Percentiles rank a stretch among this genome's conserved stretches.
phyloP scores from a whole-genome alignment of 352 stramenopile species.

The Pythium insidiosum region DNA sequence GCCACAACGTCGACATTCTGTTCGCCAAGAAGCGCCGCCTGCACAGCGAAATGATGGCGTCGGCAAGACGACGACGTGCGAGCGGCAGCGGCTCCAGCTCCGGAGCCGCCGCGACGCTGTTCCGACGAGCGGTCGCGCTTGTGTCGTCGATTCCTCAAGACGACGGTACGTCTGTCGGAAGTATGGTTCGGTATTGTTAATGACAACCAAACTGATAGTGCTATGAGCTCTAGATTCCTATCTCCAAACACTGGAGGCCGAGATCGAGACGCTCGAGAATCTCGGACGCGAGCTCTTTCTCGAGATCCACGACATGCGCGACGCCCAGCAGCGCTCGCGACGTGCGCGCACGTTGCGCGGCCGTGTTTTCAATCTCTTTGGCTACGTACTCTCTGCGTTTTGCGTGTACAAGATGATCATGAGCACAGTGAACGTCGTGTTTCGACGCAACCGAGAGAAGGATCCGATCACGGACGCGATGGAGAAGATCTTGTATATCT shows the following conservation, averaged over 20 bases:
- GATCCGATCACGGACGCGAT: conserved; percentile 76
- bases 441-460: conserved; percentile 71
- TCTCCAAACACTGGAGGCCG: conserved; percentile 45
- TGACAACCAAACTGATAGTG: too few relatives aligned
- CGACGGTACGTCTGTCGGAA: conserved; percentile 15
- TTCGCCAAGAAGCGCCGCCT: conserved; percentile 80
- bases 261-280: conserved; percentile 74
- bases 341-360: conserved; percentile 57
- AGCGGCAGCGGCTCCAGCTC: conserved; percentile 9
- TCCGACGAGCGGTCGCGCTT: conserved; percentile 22
- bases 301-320: conserved; percentile 75
- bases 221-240: conserved; percentile 32
- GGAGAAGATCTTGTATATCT: conserved; percentile 79
- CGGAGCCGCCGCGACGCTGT: conserved; percentile 16
- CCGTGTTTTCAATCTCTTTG: conserved; percentile 75
- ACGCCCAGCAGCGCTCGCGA: conserved; percentile 46
- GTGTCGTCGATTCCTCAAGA: conserved; percentile 18
- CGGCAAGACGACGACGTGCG: conserved; percentile 19
- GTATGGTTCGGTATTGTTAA: too few relatives aligned
- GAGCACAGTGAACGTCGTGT: conserved; percentile 78
- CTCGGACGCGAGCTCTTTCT: conserved; percentile 74
- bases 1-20: conserved; percentile 77
- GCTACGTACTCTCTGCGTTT: conserved; percentile 68
- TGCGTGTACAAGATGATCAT: conserved; percentile 86
- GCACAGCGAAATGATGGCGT: conserved; percentile 33